Percentiles rank a stretch among this genome's conserved stretches.
Conservation (phyloP, 192 early-diverging fungal genomes). For the Coemansia sp. region DNA sequence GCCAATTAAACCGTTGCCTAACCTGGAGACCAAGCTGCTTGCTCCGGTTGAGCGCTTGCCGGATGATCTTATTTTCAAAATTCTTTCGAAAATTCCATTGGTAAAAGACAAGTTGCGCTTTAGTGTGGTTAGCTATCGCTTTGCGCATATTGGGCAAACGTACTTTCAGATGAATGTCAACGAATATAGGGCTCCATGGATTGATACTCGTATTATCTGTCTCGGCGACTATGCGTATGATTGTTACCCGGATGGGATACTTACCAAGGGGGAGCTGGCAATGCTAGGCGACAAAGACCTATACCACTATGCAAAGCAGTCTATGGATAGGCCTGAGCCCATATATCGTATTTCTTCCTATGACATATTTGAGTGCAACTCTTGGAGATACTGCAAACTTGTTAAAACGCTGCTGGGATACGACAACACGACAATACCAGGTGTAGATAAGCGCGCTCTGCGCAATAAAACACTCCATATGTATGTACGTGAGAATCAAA, state of each 20-base stretch:
- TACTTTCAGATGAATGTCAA: slow-evolving; percentile 84
- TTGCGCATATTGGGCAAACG: too few species aligned
- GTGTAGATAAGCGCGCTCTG: not conserved
- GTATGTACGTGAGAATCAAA: not conserved
- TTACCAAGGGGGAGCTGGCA: not conserved
- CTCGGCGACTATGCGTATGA: not conserved
- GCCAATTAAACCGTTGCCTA: too few species aligned
- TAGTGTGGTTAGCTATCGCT: too few species aligned
- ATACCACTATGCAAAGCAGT: not conserved
- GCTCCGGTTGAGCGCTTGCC: too few species aligned
- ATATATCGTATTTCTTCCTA: too few species aligned
- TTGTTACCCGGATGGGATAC: not conserved
- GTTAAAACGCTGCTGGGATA: not conserved
- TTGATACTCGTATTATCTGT: not conserved
- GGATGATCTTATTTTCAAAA: too few species aligned
- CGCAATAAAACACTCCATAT: not conserved
- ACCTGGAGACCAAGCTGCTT: too few species aligned
- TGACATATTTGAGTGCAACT: too few species aligned
- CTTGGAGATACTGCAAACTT: too few species aligned
- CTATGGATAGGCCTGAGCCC: not conserved
- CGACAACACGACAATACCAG: not conserved
- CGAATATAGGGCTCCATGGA: slow-evolving; percentile 28
- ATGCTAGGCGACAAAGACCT: not conserved
- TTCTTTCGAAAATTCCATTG: too few species aligned
- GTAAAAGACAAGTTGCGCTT: too few species aligned